Evolutionary conservation across 192 early-diverging fungal species (phyloP).

Genomic region (Radiomyces spectabilis): DNA sequence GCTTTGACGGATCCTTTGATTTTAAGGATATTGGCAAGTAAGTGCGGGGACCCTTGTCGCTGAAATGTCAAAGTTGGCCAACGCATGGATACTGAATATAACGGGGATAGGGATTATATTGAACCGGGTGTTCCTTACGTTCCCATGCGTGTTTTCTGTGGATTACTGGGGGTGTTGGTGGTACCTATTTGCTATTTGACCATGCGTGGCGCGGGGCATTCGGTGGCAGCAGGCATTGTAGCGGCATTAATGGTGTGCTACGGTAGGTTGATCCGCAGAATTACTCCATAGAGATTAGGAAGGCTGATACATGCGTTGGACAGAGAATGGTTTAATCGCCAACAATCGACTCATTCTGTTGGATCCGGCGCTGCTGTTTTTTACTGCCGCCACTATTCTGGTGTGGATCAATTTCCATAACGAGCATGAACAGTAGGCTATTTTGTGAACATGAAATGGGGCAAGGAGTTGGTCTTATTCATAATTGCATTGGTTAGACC

Average conservation of each 20-base stretch:
- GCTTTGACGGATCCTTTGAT: constrained; percentile 87
- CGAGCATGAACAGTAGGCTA: constrained; percentile 12
- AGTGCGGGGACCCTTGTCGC: too few relatives aligned
- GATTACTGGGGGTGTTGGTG: constrained; percentile 69
- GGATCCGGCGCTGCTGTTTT: constrained; percentile 87
- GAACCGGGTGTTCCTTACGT: constrained; percentile 86
- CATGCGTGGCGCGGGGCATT: constrained; percentile 74
- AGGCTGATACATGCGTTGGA: background rate
- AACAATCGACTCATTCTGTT: constrained; percentile 89
- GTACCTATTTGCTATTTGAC: constrained; percentile 81
- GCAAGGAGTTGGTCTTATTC: background rate
- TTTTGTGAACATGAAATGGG: background rate
- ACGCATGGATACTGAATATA: too few relatives aligned
- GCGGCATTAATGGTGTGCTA: constrained; percentile 76
- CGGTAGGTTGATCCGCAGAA: constrained; percentile 51
- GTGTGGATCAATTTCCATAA: constrained; percentile 89
- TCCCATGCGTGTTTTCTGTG: constrained; percentile 73
- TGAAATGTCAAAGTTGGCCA: too few relatives aligned
- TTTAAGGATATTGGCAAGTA: constrained; percentile 89
- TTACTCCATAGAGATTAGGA: background rate
- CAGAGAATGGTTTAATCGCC: constrained; percentile 84
- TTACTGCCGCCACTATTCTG: constrained; percentile 70
- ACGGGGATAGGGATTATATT: constrained; percentile 82
- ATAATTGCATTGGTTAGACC: constrained; percentile 33
- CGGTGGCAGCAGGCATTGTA: constrained; percentile 61